phyloP scores from a whole-genome alignment of 2,329 filamentous ascomycete genomes.

The Westerdykella ornata region DNA sequence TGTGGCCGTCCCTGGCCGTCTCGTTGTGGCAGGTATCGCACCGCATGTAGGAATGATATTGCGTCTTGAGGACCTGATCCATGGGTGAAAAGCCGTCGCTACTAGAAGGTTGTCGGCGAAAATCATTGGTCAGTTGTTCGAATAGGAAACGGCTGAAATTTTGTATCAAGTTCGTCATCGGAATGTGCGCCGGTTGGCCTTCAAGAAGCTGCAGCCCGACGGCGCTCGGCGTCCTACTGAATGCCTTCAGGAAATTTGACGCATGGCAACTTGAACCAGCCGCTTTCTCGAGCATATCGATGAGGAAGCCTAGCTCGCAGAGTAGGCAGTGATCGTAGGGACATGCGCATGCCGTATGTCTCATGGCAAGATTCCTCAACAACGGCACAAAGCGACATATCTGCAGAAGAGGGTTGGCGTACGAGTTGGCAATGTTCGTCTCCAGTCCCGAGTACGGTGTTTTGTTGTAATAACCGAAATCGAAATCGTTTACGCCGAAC shows the following conservation, averaged over 20 bases:
- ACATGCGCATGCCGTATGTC: slow-evolving; percentile 82
- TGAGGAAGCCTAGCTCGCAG: slow-evolving; percentile 90
- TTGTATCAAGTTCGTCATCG: slow-evolving; percentile 77
- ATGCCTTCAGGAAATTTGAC: slow-evolving; percentile 85
- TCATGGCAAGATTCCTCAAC: slow-evolving; percentile 77
- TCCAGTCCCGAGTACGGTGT: slow-evolving; percentile 87
- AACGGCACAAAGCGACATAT: slow-evolving; percentile 85
- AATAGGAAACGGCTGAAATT: slow-evolving; percentile 78
- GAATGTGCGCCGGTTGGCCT: slow-evolving; percentile 66
- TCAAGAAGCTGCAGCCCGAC: slow-evolving; percentile 73
- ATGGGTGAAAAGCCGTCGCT: slow-evolving; percentile 52
- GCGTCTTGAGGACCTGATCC: slow-evolving; percentile 67
- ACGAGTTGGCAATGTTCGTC: slow-evolving; percentile 94
- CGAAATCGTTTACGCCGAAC: slow-evolving; percentile 98
- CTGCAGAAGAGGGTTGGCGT: slow-evolving; percentile 87
- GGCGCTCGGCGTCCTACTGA: slow-evolving; percentile 76
- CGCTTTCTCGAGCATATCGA: slow-evolving; percentile 97
- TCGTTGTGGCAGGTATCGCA: slow-evolving; percentile 87
- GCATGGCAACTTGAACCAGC: slow-evolving; percentile 91
- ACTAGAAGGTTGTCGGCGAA: slow-evolving; percentile 57
- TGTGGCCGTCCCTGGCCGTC: slow-evolving; percentile 69
- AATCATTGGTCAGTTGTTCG: slow-evolving; percentile 72
- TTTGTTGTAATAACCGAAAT: slow-evolving; percentile 93
- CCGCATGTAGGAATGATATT: slow-evolving; percentile 65
- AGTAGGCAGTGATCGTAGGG: slow-evolving; percentile 76